A percentile compares a stretch with the other conserved stretches of the same genome.
These are phyloP conservation scores for Spathaspora sp. DNA, from an alignment of 1,139 yeast genomes.

Conservation along the genomic window DNA sequence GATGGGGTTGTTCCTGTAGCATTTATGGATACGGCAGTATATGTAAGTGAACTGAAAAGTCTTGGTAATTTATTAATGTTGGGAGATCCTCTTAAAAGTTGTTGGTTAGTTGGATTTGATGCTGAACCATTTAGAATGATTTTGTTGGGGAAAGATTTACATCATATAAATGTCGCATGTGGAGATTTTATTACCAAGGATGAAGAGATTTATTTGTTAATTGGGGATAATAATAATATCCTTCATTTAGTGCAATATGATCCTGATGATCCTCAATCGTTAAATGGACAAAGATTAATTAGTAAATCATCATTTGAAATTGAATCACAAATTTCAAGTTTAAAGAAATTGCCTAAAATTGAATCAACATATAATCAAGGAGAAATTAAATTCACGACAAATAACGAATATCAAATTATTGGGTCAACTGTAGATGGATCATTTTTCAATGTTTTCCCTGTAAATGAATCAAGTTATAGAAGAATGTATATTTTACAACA, in stretches of 20 bases:
- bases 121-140: conserved; percentile 93
- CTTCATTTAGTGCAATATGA: conserved; percentile 82
- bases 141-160: conserved; percentile 71
- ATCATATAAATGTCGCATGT: conserved; percentile 58
- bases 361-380: conserved; percentile 23
- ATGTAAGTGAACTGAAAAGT: conserved; percentile 75
- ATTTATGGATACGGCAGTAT: conserved; percentile 80
- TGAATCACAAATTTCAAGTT: conserved; percentile 60
- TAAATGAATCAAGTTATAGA: conserved; percentile 73
- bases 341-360: conserved; percentile 53
- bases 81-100: conserved; percentile 80
- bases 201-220: conserved; percentile 63
- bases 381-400: conserved; percentile 9
- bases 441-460: conserved; percentile 70
- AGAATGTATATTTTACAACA: conserved; percentile 84
- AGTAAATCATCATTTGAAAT: conserved; percentile 70
- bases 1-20: conserved; percentile 92
- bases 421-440: conserved; percentile 84
- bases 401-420: conserved; percentile 50
- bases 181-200: conserved; percentile 75
- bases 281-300: conserved; percentile 75
- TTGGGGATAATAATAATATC: conserved; percentile 70
- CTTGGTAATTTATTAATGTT: conserved; percentile 75
- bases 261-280: conserved; percentile 85
- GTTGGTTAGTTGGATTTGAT: conserved; percentile 86